Base-by-base conservation (phyloP, 177 flowering plant genomes). In the Vitis hybrid region DNA sequence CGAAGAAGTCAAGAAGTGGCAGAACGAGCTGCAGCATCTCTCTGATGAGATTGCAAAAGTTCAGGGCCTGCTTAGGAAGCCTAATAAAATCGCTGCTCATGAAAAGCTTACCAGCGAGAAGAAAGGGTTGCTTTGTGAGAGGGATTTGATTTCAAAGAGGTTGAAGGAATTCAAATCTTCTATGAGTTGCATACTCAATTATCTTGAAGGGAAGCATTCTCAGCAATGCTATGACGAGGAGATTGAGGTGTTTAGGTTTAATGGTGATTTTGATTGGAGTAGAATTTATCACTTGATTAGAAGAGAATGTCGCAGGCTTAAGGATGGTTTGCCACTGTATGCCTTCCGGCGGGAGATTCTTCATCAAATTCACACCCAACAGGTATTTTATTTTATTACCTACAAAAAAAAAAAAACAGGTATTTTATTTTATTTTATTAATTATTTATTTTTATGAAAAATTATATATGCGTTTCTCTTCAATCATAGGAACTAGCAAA, bases 251-350 rank as follows among this genome's bases (percentile, higher is more conserved):
- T 78, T 90, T 62, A 48, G 48, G 66, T 76, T 82, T 11, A 56
- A 56, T 1, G 78, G 71, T 10, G 75, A 69, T 9, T 59, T 72
- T 34, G 66, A 83, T 67, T 91, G 91, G 92, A 34, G 54, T 12
- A 78, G 72, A 66, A 72, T 90, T 71, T 78, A 84, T 68, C 40
- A 62, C 21, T 13, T 86, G 52, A 77, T 90, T 51, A 15, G 54
- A 71, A 66, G 95, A 72, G 95, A 90, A 72, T 76, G 86, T 60
- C 70, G 83, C 61, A 64, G 97, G 77, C 81, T 93, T 17, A 85
- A 86, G 8, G 94, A 79, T 45, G 91, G 93, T 3, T 73, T 93
- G 75, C 97, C 97, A 0, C 85, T 93, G 61, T 91, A 88, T 71
- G 83, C 83, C 1, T 77, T 26, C 48, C 72, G 95, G 51, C 72